phyloP scores from a whole-genome alignment of 176 grass and related monocot species.

The Rhynchospora breviuscula region DNA sequence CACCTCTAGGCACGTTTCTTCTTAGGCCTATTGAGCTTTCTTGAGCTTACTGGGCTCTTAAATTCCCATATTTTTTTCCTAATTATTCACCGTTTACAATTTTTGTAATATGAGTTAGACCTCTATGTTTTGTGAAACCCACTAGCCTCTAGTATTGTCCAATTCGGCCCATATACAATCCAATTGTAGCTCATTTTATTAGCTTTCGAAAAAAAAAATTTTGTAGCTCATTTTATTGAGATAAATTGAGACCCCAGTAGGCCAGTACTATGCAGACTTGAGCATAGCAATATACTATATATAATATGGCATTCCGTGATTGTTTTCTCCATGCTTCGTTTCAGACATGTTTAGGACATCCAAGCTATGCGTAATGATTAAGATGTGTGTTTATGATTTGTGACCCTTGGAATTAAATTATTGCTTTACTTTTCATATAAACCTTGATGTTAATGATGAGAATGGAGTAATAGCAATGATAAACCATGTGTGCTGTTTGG shows the following conservation, averaged over 20 bases:
- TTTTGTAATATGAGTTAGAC: neutral
- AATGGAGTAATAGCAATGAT: neutral
- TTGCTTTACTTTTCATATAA: neutral
- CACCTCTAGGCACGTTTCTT: neutral
- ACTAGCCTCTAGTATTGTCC: too few species aligned
- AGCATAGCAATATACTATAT: neutral
- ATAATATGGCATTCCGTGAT: neutral
- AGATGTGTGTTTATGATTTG: neutral
- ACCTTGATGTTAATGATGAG: neutral
- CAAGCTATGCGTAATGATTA: neutral
- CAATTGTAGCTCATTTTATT: too few species aligned
- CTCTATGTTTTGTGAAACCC: neutral
- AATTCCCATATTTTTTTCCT: neutral
- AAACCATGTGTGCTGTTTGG: neutral
- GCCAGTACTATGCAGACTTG: neutral
- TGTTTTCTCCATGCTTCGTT: neutral
- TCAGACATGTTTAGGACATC: neutral
- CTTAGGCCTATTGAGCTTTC: neutral
- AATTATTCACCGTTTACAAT: neutral
- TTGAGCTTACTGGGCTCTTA: neutral
- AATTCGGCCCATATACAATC: too few species aligned
- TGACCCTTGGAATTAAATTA: neutral
- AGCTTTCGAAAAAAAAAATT: too few species aligned
- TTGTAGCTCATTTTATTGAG: too few species aligned
- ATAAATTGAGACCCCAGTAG: too few species aligned